Conservation (phyloP, 768 basidiomycete species). For the Terana coerulea region DNA sequence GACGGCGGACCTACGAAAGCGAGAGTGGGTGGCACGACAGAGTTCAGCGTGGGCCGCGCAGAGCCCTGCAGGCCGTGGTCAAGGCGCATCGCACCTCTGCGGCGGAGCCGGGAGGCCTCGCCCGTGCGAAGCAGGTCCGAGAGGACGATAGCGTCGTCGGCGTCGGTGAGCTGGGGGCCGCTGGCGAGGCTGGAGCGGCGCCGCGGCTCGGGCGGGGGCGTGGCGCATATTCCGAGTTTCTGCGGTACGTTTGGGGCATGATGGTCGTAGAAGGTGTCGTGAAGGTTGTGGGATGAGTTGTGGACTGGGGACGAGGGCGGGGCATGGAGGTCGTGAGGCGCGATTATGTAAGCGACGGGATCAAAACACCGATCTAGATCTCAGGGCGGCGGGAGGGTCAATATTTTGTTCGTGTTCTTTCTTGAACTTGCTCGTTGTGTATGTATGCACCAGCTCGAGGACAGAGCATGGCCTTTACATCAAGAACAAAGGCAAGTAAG, state of each 20-base stretch:
- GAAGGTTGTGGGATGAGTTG: not conserved
- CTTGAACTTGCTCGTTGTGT: no score
- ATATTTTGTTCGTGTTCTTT: no score
- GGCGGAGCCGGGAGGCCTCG: conserved; percentile 68
- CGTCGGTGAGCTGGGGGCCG: conserved; percentile 36
- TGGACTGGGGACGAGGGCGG: not conserved
- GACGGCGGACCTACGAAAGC: not conserved
- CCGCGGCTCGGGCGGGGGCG: conserved; percentile 18
- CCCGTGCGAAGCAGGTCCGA: conserved; percentile 72
- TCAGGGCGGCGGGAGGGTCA: no score
- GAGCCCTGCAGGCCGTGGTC: conserved; percentile 34
- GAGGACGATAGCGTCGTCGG: conserved; percentile 66
- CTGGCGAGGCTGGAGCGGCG: conserved; percentile 20
- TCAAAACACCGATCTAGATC: no score
- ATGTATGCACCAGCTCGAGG: no score
- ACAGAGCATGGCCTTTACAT: no score
- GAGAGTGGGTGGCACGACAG: conserved; percentile 2
- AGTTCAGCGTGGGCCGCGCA: conserved; percentile 11
- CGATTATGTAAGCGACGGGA: conserved; percentile 10
- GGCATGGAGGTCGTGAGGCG: conserved; percentile 12
- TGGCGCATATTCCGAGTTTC: conserved; percentile 20
- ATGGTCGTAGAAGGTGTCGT: conserved; percentile 1
- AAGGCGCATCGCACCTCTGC: conserved; percentile 68
- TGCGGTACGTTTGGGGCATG: conserved; percentile 27
- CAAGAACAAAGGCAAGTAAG: no score